phyloP scores from a whole-genome alignment of 2,329 filamentous ascomycete genomes.

The Moelleriella libera region DNA sequence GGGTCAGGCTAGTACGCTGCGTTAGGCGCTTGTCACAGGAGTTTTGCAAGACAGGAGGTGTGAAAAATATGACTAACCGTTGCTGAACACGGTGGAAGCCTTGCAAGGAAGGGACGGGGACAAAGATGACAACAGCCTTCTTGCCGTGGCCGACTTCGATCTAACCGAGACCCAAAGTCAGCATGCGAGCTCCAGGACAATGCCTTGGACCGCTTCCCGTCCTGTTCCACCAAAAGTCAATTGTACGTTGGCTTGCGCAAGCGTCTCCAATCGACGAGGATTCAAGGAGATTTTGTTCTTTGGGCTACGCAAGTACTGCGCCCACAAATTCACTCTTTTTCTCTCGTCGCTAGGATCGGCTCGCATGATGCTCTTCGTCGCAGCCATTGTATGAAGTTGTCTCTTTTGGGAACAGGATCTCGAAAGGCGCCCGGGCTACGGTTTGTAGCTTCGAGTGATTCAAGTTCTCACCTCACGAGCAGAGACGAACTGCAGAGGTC shows the following conservation, averaged over 20 bases:
- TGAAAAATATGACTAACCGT: constrained; percentile 53
- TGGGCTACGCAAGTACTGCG: constrained; percentile 6
- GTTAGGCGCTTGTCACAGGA: not conserved
- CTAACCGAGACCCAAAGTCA: constrained; percentile 60
- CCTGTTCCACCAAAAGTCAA: constrained; percentile 44
- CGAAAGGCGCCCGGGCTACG: constrained; percentile 10
- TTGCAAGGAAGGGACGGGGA: constrained; percentile 95
- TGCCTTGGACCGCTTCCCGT: constrained; percentile 64
- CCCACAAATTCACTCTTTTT: not conserved
- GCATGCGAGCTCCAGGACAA: constrained; percentile 62
- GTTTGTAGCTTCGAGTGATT: constrained; percentile 13
- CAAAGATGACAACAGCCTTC: constrained; percentile 99
- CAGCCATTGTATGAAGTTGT: constrained; percentile 18
- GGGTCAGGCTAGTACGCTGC: constrained; percentile 59
- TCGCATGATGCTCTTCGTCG: constrained; percentile 6
- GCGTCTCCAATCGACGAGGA: constrained; percentile 10
- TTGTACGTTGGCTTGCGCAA: constrained; percentile 19
- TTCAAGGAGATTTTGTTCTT: constrained; percentile 10
- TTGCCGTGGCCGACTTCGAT: constrained; percentile 99
- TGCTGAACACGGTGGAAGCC: constrained; percentile 99
- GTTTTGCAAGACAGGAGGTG: not conserved
- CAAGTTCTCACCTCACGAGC: constrained; percentile 88
- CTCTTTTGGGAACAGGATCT: constrained; percentile 29
- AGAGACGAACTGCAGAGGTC: constrained; percentile 97
- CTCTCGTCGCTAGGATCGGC: not conserved